Conservation (phyloP, 2,329 filamentous ascomycete species). For the Cladosporium oxysporum region DNA sequence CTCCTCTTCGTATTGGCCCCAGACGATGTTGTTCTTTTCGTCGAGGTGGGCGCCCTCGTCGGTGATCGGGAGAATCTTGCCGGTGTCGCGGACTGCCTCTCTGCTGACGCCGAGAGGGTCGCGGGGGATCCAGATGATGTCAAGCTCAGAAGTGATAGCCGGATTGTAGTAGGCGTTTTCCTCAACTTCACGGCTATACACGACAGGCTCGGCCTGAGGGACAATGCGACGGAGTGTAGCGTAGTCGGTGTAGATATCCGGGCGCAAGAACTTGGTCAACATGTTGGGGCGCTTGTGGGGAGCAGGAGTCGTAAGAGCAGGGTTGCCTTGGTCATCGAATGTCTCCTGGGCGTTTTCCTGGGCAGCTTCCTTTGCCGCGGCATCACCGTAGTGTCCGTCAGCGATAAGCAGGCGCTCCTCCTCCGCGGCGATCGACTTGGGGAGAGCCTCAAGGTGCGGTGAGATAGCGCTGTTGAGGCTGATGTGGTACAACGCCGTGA, state of each 20-base stretch:
- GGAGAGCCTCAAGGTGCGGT: slow-evolving; percentile 76
- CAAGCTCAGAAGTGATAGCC: slow-evolving; percentile 61
- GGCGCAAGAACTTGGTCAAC: slow-evolving; percentile 70
- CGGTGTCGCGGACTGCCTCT: slow-evolving; percentile 75
- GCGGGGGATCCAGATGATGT: slow-evolving; percentile 81
- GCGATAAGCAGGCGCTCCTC: slow-evolving; percentile 39
- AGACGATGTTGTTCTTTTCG: slow-evolving; percentile 67
- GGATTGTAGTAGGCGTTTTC: slow-evolving; percentile 74
- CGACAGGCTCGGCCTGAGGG: slow-evolving; percentile 58
- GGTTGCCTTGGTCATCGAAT: slow-evolving; percentile 26
- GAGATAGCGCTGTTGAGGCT: slow-evolving; percentile 71
- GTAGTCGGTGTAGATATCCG: slow-evolving; percentile 76
- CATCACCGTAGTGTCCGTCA: slow-evolving; percentile 31
- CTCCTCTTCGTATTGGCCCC: slow-evolving; percentile 52
- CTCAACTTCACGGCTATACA: slow-evolving; percentile 64
- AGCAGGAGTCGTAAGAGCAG: slow-evolving; percentile 30
- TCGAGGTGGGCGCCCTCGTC: slow-evolving; percentile 73
- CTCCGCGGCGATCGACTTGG: slow-evolving; percentile 47
- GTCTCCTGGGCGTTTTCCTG: slow-evolving; percentile 30
- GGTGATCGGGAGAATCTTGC: slow-evolving; percentile 72
- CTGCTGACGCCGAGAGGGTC: slow-evolving; percentile 73
- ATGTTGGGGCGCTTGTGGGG: slow-evolving; percentile 57
- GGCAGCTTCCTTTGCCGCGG: slow-evolving; percentile 27
- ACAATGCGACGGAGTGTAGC: slow-evolving; percentile 68
- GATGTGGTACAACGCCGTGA: slow-evolving; percentile 75